Base-by-base conservation (phyloP, 2,329 filamentous ascomycete species). In the Aspergillus fructus region DNA sequence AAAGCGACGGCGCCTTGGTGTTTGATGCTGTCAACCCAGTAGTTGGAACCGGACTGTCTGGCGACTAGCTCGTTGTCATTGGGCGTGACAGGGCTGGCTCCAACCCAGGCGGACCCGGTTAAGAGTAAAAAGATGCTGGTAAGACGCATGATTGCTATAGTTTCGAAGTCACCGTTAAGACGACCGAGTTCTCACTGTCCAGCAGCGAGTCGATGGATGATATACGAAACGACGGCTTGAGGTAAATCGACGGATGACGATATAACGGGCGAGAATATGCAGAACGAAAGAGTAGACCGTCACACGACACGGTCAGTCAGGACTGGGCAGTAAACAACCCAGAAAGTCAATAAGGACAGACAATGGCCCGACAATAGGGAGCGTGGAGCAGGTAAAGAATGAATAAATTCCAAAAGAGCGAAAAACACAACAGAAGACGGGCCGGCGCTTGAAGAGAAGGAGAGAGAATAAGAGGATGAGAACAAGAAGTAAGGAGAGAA, bases 21-120 rank as follows among this genome's bases (percentile, higher is more conserved):
- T 66, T 86, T 71, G 68, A 94, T 87, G 61, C 79, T 79, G 37
- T 84, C 81, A 56, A 94, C 74, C 91, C 91, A 96, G 81, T 89
- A 94, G 67, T 74, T 76, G 5, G 82, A 81, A 34, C 68, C 8
- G n/a, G 49, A 33, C 19, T 49, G 48, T 54, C 50, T 49, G 33
- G 47, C 2, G 55, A 61, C 8, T 55, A 60, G 30, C 17, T 59
- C 56, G 27, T 64, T 53, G 2, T 55, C 63, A 17, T 67, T 61
- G 3, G 50, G 23, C 21, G 52, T 12, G 13, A 62, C 60, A 8
- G 74, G 75, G 6, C 68, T 65, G 15, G 75, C 75, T 51, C 51
- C 43, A 8, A 41, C 51, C 33, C 42, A 47, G 43, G 43, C 51
- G 43, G 51, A 40, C 42, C 51, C 51, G 42, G 43, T 17, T 27